Base-by-base conservation (phyloP, 2,329 filamentous ascomycete species). In the Paradendryphiella salina region DNA sequence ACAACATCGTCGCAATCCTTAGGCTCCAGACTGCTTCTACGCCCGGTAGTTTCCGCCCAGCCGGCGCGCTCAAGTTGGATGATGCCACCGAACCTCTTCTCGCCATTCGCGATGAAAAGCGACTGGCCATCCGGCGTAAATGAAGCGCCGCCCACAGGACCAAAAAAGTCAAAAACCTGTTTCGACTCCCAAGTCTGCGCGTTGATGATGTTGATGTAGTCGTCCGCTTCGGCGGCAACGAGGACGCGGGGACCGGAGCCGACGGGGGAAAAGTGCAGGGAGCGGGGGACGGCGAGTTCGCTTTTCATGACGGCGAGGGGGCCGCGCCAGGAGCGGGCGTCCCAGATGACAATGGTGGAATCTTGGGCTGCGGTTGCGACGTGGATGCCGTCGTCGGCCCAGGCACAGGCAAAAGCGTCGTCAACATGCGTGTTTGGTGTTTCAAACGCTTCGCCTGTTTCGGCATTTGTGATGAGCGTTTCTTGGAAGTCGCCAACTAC, bases 351-450 rank as follows among this genome's bases (percentile, higher is more conserved):
- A 59, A 92, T 80, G 21, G 79, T 81, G 67, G 81, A 86, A 70
- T 93, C 89, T 70, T 93, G 88, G 54, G 86, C 87, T 17, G 85
- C 88, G 0, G 89, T 92, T 10, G 89, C 89, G 15, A 92, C 80
- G 10, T 85, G 86, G 75, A 85, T 85, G 26, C 88, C 88, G 66
- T 92, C 86, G 45, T 87, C 84, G 14, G 88, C 86, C 89, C 89
- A 93, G 59, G 87, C 88, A 63, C 87, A 90, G 1, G 88, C 84
- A 63, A 92, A 93, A 1, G 85, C 87, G 59, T 81, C 88, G 64
- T 91, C 88, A 11, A 77, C 77, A 64, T 90, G 87, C 2, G 86
- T 85, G 3, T 76, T 71, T 1, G 92, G 79, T 20, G 75, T 73
- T 59, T 86, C 56, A 81, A 78, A 47, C 76, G 77, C 52, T 80